Conservation (phyloP, 495 filamentous ascomycete genomes). For the Aspergillus bertholletiae region DNA sequence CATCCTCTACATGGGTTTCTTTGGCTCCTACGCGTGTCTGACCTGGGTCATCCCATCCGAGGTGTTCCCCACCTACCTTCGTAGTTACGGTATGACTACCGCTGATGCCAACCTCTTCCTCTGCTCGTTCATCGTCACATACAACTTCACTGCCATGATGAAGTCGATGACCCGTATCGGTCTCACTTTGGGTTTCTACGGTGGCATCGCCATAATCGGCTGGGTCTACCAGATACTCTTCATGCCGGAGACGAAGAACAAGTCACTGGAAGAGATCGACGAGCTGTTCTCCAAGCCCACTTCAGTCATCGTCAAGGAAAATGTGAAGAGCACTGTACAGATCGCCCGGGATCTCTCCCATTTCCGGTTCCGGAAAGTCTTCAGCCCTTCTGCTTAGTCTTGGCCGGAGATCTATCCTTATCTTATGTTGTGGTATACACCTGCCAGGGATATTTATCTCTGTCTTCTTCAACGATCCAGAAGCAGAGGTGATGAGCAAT, state of each 20-base stretch:
- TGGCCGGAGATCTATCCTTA: not conserved
- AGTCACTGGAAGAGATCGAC: constrained; percentile 60
- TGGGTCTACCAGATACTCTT: constrained; percentile 59
- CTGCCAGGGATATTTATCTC: too few relatives aligned
- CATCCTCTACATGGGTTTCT: constrained; percentile 60
- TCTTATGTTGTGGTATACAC: too few relatives aligned
- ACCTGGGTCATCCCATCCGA: constrained; percentile 61
- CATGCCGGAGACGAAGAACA: constrained; percentile 63
- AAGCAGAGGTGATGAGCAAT: not conserved
- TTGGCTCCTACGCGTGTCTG: constrained; percentile 59
- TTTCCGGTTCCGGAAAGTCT: constrained; percentile 33
- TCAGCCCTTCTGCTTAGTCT: constrained; percentile 26
- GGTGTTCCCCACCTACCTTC: constrained; percentile 59
- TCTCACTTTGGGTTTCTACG: constrained; percentile 57
- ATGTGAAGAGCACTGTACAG: constrained; percentile 37
- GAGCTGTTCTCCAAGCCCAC: constrained; percentile 54
- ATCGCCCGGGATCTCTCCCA: constrained; percentile 28
- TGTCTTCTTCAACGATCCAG: not conserved
- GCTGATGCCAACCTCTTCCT: constrained; percentile 55
- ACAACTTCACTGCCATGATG: constrained; percentile 60
- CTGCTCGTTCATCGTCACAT: constrained; percentile 60
- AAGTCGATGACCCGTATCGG: constrained; percentile 53
- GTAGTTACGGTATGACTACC: constrained; percentile 57
- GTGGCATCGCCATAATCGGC: constrained; percentile 54
- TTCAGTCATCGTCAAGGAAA: constrained; percentile 49